A percentile compares a stretch with the other conserved stretches of the same genome.
Conservation (phyloP, 139 green algal genomes). For the Pseudopediastrum boryanum region DNA sequence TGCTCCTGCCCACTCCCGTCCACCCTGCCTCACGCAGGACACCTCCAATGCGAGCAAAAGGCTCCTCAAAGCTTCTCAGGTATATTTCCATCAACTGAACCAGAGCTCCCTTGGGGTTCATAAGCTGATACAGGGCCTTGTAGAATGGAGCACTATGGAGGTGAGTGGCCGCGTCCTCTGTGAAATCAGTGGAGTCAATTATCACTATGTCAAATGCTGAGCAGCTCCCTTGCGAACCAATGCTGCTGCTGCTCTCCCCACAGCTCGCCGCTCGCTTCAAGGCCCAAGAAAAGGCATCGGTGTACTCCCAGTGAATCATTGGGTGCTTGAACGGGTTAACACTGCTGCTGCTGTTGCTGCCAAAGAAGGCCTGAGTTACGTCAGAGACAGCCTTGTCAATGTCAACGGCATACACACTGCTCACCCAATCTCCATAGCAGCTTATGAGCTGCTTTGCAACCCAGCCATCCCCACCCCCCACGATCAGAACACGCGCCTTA, state of each 20-base stretch:
- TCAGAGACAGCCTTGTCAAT: conserved; percentile 4
- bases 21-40: not conserved
- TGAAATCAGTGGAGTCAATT: conserved; percentile 23
- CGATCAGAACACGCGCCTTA: conserved; percentile 11
- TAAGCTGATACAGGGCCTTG: not conserved
- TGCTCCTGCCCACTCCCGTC: not conserved
- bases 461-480: conserved; percentile 19
- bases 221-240: not conserved
- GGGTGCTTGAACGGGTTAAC: not conserved
- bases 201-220: conserved; percentile 5
- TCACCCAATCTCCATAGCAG: conserved; percentile 4
- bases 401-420: not conserved
- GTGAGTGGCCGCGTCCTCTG: not conserved
- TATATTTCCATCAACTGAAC: conserved; percentile 9
- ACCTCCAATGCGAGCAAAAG: not conserved
- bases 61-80: not conserved
- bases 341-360: not conserved
- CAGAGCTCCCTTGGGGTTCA: not conserved
- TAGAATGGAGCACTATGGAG: conserved; percentile 10
- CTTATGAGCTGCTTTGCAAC: conserved; percentile 10
- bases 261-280: not conserved
- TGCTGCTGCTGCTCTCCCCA: not conserved
- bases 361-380: conserved; percentile 2
- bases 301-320: conserved; percentile 8
- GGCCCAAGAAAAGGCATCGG: conserved; percentile 2